These are phyloP conservation scores for Athelia psychrophila DNA, from an alignment of 1,284 basidiomycete genomes.

Conservation along the genomic window DNA sequence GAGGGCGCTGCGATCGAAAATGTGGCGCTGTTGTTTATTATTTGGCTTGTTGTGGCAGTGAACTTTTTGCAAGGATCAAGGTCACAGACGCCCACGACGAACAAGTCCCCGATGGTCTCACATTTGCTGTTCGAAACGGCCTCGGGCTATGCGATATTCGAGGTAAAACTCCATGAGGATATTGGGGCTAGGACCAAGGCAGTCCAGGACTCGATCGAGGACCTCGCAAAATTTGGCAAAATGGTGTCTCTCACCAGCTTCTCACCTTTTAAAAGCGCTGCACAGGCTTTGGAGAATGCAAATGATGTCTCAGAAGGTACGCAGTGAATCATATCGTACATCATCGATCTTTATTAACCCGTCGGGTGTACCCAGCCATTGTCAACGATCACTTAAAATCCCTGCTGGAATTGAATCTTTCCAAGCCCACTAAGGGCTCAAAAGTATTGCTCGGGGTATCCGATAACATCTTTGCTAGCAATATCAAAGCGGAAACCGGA, in stretches of 20 bases:
- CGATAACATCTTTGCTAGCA: slow-evolving; percentile 76
- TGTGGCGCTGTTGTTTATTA: background rate
- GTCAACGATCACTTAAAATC: slow-evolving; percentile 87
- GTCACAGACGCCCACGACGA: slow-evolving; percentile 24
- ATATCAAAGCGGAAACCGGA: slow-evolving; percentile 77
- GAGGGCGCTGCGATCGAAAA: background rate
- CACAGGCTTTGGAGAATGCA: slow-evolving; percentile 94
- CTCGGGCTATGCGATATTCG: slow-evolving; percentile 94
- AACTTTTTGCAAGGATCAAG: slow-evolving; percentile 12
- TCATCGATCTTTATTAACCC: background rate
- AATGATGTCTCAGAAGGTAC: slow-evolving; percentile 97
- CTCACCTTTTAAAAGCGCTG: slow-evolving; percentile 93
- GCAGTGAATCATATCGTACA: slow-evolving; percentile 16
- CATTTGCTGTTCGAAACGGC: slow-evolving; percentile 95
- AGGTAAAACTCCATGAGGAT: slow-evolving; percentile 87
- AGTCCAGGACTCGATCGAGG: slow-evolving; percentile 85
- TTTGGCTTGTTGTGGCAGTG: background rate
- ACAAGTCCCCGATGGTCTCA: slow-evolving; percentile 53
- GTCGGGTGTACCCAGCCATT: slow-evolving; percentile 51
- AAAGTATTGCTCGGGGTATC: slow-evolving; percentile 82
- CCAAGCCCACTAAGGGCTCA: slow-evolving; percentile 81
- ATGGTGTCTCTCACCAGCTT: slow-evolving; percentile 94
- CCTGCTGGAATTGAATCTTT: slow-evolving; percentile 87
- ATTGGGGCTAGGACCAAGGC: slow-evolving; percentile 82
- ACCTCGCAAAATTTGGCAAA: slow-evolving; percentile 90